phyloP scores from a whole-genome alignment of 2,329 filamentous ascomycete species.

The Microdochium paspali region DNA sequence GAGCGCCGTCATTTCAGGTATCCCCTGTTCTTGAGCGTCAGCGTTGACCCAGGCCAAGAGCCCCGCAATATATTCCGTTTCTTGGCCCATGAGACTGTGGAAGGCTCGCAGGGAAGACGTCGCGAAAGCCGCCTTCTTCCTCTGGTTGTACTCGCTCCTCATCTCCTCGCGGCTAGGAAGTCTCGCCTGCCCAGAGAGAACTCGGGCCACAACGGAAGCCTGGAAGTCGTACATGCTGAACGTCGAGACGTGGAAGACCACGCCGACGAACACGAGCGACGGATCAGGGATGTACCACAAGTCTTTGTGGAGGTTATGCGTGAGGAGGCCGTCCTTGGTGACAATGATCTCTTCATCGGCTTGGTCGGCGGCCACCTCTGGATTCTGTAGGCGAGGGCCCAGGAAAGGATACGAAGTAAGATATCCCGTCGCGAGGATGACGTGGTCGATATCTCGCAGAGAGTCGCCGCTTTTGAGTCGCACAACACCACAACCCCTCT shows the following conservation, averaged over 20 bases:
- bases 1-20: not conserved
- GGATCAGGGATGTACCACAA: slow-evolving; percentile 64
- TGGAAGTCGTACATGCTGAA: slow-evolving; percentile 66
- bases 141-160: slow-evolving; percentile 20
- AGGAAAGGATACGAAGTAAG: slow-evolving; percentile 60
- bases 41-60: slow-evolving; percentile 17
- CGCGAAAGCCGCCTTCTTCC: slow-evolving; percentile 12
- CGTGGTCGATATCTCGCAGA: slow-evolving; percentile 46
- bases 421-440: slow-evolving; percentile 62
- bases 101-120: slow-evolving; percentile 22
- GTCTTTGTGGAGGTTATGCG: slow-evolving; percentile 61
- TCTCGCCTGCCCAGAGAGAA: slow-evolving; percentile 38
- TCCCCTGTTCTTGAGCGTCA: slow-evolving; percentile 4
- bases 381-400: slow-evolving; percentile 36
- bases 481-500: slow-evolving; percentile 21
- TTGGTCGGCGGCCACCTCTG: slow-evolving; percentile 25
- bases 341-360: slow-evolving; percentile 45
- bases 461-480: slow-evolving; percentile 41
- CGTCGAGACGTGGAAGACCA: slow-evolving; percentile 56
- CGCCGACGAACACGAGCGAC: slow-evolving; percentile 52
- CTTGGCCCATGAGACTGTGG: slow-evolving; percentile 24
- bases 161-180: slow-evolving; percentile 34
- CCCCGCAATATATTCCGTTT: slow-evolving; percentile 21
- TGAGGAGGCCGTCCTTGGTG: slow-evolving; percentile 50
- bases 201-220: slow-evolving; percentile 48